A percentile compares a stretch with the other conserved stretches of the same genome.
Evolutionary conservation across 768 basidiomycete genomes (phyloP).

Genomic region (Favolaschia claudopus): DNA sequence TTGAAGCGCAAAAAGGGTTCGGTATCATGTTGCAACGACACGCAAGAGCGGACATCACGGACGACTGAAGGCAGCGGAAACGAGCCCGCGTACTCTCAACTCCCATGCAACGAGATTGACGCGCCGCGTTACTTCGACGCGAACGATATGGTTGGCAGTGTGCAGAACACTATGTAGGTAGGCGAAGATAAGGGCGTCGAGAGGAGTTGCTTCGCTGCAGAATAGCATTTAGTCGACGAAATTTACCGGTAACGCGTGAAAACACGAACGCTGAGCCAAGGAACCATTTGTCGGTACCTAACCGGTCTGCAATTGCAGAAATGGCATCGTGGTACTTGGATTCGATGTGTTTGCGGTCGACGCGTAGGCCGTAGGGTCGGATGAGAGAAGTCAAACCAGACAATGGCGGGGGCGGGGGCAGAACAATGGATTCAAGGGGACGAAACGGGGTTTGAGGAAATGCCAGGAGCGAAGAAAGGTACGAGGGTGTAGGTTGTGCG

Average conservation of each 20-base stretch:
- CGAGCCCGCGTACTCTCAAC: slow-evolving; percentile 64
- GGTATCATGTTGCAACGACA: too few relatives aligned
- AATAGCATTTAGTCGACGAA: slow-evolving; percentile 2
- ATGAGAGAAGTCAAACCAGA: slow-evolving; percentile 73
- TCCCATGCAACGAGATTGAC: slow-evolving; percentile 88
- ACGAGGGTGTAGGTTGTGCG: slow-evolving; percentile 53
- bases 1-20: background rate
- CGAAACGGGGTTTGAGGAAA: slow-evolving; percentile 38
- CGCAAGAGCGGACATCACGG: too few relatives aligned
- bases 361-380: slow-evolving; percentile 64
- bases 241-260: background rate
- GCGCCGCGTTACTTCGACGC: slow-evolving; percentile 72
- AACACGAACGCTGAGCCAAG: slow-evolving; percentile 70
- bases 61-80: slow-evolving; percentile 58
- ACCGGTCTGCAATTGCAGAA: slow-evolving; percentile 72
- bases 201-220: slow-evolving; percentile 72
- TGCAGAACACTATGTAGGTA: slow-evolving; percentile 76
- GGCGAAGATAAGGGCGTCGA: slow-evolving; percentile 85
- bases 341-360: slow-evolving; percentile 59
- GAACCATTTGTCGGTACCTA: slow-evolving; percentile 84
- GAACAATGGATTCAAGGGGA: slow-evolving; percentile 58
- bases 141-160: slow-evolving; percentile 46
- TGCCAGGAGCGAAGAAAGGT: slow-evolving; percentile 51
- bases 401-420: slow-evolving; percentile 72
- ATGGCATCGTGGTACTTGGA: slow-evolving; percentile 77